Conservation (phyloP, 345 rosid genomes). For the Mallotus nudiflorus region DNA sequence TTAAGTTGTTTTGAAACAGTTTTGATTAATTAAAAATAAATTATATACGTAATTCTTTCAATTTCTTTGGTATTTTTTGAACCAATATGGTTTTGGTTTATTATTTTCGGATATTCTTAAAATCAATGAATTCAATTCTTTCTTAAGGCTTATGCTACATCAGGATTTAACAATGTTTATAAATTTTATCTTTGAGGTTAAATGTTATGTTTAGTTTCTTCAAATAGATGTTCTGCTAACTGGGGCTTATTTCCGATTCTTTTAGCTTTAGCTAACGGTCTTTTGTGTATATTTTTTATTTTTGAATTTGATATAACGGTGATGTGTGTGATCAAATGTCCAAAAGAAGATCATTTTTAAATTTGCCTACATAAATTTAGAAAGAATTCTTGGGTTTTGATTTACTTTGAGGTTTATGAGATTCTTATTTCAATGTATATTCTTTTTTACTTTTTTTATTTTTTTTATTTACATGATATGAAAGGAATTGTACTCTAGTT, state of each 20-base stretch:
- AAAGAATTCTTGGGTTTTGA: neutral
- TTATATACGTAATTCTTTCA: too few species aligned
- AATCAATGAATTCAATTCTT: too few species aligned
- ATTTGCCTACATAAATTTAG: neutral
- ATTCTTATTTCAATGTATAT: neutral
- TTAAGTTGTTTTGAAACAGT: too few species aligned
- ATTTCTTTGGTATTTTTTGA: too few species aligned
- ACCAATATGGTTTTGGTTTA: too few species aligned
- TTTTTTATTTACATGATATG: too few species aligned
- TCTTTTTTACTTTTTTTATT: too few species aligned
- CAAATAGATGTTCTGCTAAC: neutral
- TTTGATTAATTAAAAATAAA: too few species aligned
- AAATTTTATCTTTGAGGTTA: neutral
- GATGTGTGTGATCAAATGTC: neutral
- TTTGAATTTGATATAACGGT: neutral
- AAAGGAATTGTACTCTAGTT: too few species aligned
- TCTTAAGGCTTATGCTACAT: too few species aligned
- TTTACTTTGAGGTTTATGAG: neutral
- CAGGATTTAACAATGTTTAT: too few species aligned
- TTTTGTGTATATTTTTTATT: neutral
- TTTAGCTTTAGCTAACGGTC: neutral
- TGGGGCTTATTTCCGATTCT: neutral
- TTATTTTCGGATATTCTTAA: too few species aligned
- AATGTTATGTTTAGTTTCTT: neutral
- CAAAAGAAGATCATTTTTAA: neutral